A percentile compares a stretch with the other conserved stretches of the same genome.
These are phyloP conservation scores for Cercospora sojina DNA, from an alignment of 2,329 filamentous ascomycete species.

Conservation along the genomic window DNA sequence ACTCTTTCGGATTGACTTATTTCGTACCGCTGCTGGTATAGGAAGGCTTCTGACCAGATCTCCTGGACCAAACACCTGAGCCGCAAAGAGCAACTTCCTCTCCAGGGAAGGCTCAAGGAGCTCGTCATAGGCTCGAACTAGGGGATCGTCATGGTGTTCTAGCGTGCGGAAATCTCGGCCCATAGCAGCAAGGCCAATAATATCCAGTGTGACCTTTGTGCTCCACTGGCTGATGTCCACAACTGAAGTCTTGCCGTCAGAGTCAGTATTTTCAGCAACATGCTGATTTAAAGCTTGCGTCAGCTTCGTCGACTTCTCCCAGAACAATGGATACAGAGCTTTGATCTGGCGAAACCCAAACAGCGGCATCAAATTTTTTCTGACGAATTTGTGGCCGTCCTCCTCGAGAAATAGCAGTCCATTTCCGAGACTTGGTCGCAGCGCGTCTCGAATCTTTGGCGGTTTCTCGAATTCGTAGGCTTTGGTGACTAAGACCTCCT, in stretches of 20 bases:
- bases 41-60: constrained; percentile 45
- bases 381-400: constrained; percentile 52
- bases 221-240: constrained; percentile 47
- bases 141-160: constrained; percentile 43
- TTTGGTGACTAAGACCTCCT: constrained; percentile 54
- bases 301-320: constrained; percentile 70
- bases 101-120: constrained; percentile 49
- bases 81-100: constrained; percentile 48
- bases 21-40: constrained; percentile 48
- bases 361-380: constrained; percentile 75
- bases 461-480: constrained; percentile 58
- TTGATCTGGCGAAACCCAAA: constrained; percentile 84
- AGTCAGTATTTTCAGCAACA: constrained; percentile 41
- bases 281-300: constrained; percentile 60
- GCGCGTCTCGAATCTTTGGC: constrained; percentile 41
- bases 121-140: constrained; percentile 47
- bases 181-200: constrained; percentile 49
- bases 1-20: constrained; percentile 31
- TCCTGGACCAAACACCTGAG: constrained; percentile 42
- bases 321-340: constrained; percentile 80
- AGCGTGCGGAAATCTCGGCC: constrained; percentile 46
- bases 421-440: constrained; percentile 51
- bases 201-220: constrained; percentile 48
- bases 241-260: constrained; percentile 22
- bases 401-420: constrained; percentile 54